These are phyloP conservation scores for Gnaphalium uliginosum DNA, from an alignment of 129 eudicot genomes.

Conservation along the genomic window DNA sequence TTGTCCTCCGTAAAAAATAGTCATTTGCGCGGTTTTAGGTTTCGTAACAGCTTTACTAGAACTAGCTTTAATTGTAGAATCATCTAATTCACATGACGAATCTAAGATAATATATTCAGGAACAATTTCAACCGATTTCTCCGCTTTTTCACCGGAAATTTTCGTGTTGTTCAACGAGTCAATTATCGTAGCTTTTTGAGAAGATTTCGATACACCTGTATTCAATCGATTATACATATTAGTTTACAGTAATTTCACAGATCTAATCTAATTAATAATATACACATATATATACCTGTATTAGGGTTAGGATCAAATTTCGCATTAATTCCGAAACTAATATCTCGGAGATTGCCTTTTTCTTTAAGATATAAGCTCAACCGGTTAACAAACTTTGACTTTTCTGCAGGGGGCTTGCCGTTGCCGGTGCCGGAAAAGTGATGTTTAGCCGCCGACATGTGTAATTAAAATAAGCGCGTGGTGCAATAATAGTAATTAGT, in stretches of 20 bases:
- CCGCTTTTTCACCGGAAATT: background rate
- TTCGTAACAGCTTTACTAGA: slow-evolving; percentile 36
- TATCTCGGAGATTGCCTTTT: slow-evolving; percentile 47
- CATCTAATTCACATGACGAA: slow-evolving; percentile 17
- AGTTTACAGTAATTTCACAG: background rate
- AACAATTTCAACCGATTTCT: slow-evolving; percentile 5
- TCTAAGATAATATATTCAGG: slow-evolving; percentile 36
- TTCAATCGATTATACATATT: background rate
- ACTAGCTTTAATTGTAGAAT: slow-evolving; percentile 13
- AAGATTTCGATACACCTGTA: slow-evolving; percentile 32
- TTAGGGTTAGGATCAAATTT: slow-evolving; percentile 24
- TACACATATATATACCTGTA: slow-evolving; percentile 18
- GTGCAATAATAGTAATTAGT: background rate
- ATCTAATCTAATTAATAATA: slow-evolving; percentile 3
- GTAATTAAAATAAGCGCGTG: background rate
- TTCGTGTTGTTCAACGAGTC: slow-evolving; percentile 32
- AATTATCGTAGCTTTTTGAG: slow-evolving; percentile 17
- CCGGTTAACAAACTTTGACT: slow-evolving; percentile 44
- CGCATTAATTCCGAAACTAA: slow-evolving; percentile 34
- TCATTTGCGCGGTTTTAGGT: slow-evolving; percentile 50
- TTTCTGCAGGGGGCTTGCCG: slow-evolving; percentile 32
- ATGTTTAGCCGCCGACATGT: slow-evolving; percentile 38
- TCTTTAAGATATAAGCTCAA: slow-evolving; percentile 56
- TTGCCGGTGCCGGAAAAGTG: slow-evolving; percentile 24
- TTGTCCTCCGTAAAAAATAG: slow-evolving; percentile 68